Evolutionary conservation across 2,329 filamentous ascomycete genomes (phyloP), one percentile per base, ranked within the genome.

Genomic region (Didymella pomorum): DNA sequence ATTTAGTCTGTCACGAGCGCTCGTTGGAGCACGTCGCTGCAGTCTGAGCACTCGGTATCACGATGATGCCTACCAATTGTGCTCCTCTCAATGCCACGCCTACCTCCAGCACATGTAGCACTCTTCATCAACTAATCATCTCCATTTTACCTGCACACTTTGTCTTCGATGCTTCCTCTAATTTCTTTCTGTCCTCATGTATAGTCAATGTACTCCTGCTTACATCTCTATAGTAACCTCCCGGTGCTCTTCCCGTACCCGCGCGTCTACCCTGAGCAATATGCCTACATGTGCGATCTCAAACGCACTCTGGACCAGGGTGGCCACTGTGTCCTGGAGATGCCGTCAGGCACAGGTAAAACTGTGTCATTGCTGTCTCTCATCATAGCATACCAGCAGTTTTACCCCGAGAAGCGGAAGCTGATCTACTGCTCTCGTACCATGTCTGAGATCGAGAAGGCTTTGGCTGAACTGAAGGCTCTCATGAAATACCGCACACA

Each of bases 381-480:
- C 68, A 99, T 99, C 71, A 88, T 99, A 57, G 94, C 95, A 41
- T 99, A 99, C 72, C 96, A 99, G 78, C 91, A 95, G 75, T 89
- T 93, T 75, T 93, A 94, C 71, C 92, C 93, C 3, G 92, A 97
- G 74, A 92, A 95, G 70, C 86, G 96, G 55, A 99, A 99, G 79
- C 87, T 99, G 50, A 97, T 99, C 55, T 99, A 99, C 79, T 99
- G 95, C 82, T 99, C 95, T 63, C 93, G 95, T 88, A 99, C 95
- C 56, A 99, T 99, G 93, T 99, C 95, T 35, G 95, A 99, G 80
- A 99, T 99, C 71, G 95, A 99, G 76, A 99, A 99, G 79, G 95
- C 96, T 0, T 79, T 99, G 51, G 91, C 92, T 10, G 95, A 99
- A 78, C 77, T 99, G 68, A 93, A 95, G 76, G 89, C 88, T 23